Base-by-base conservation (phyloP, 257 asterid genomes). In the Striga asiatica region DNA sequence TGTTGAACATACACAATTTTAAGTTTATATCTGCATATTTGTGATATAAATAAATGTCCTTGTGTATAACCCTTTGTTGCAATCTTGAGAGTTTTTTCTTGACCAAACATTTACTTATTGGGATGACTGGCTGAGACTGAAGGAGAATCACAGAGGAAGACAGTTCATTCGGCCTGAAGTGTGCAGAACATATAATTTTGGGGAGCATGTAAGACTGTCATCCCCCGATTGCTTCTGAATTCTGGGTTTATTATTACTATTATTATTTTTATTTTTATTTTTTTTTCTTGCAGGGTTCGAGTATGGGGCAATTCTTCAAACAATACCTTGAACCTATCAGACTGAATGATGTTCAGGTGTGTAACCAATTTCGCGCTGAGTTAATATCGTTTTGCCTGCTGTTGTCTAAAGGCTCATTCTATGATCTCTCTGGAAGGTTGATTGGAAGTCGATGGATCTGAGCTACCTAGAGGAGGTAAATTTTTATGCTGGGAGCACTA, bases 111-210 rank as follows among this genome's bases (percentile, higher is more conserved):
- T 75, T 71, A 84, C 99, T 77, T 92, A 92, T 76, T 92, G 99
- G 97, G 99, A 92, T 74, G 99, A 92, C 78, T 92, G 99, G 99
- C 61, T 92, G 80, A 79, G 99, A 39, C 80, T 82, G 64, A 79
- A 82, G 72, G 95, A 82, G 71, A 92, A 88, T 55, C 99, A 70
- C 81, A 66, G 47, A 81, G 97, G 95, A 50, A 71, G 94, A 13
- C 99, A 92, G 57, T 92, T 88, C 72, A 75, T 92, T 66, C 94
- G 93, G 48, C 97, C 99, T n/a, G 99, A 92, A 84, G 93, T 92
- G 60, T 92, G 99, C 78, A 79, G 99, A 72, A 88, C 99, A 32
- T 92, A 88, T 67, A 92, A 88, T 66, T 92, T 92, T 42, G 99
- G 99, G 45, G 97, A 84, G 81, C 99, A 92, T 74, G 99, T 92